Evolutionary conservation across 1,284 basidiomycete genomes (phyloP), one percentile per base, ranked within the genome.

Genomic region (Vanrija sp.): DNA sequence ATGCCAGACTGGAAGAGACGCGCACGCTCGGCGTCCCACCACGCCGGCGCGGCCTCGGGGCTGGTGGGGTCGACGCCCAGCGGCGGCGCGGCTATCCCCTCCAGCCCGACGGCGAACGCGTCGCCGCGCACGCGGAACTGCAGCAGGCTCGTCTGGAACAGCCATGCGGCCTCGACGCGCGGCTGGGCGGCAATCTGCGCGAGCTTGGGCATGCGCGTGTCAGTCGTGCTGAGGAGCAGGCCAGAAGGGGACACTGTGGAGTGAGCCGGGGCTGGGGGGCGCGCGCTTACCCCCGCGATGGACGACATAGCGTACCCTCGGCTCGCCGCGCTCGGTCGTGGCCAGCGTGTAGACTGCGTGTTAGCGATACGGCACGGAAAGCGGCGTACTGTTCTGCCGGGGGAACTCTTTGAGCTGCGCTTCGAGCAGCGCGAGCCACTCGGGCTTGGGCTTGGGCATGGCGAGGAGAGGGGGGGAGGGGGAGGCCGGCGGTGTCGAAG

Each of bases 201-300:
- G n/a, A 68, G 62, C 51, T 77, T 77, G 19, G 63, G 59, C 71
- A 72, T 73, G 23, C 75, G 67, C 3, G 61, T 67, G 63, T 77
- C 75, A 46, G 75, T 74, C 3, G 73, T 72, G 4, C 66, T 65
- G 38, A 75, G 53, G 43, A 77, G 63, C n/a, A 74, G 49, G 51
- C 50, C 55, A 9, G 68, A 68, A 5, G 66, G 63, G 0, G 73
- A 66, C 26, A 74, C 69, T 69, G 52, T 15, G 48, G 29, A 14
- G 49, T 14, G 10, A 39, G 23, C 16, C 21, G 26, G 2, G 43
- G 23, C 6, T 5, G 5, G 21, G 6, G 21, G 34, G 14, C 25
- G 18, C 10, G 9, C 16, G 64, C 71, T 65, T 45, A 72, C 72
- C 52, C 18, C 58, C 65, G 43, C 74, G 61, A 50, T 76, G 72